Base-by-base conservation (phyloP, 2,329 filamentous ascomycete species). In the Beauveria varroae region DNA sequence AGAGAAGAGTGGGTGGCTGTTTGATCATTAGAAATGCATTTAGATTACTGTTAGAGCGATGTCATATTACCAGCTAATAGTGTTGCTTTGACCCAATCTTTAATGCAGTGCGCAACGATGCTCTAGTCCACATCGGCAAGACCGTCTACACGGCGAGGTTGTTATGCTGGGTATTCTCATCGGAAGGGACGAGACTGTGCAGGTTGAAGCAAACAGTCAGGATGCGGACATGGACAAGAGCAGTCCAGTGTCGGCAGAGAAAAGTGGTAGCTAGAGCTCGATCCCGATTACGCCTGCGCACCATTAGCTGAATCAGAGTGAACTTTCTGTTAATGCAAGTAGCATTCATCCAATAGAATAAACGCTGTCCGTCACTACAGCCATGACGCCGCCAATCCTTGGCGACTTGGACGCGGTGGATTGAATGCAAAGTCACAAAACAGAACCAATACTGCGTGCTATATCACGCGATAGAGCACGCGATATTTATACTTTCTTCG, bases 51-150 rank as follows among this genome's bases (percentile, higher is more conserved):
- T 37, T 5, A 6, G 5, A 16, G 14, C 14, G 5, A 16, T 16
- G 12, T 16, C 34, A 37, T 6, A 6, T 14, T 16, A 37, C 34
- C 14, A 6, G 34, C 34, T 6, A 83, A 83, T 63, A 60, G 72
- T 4, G 75, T 79, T 8, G 75, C 83, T 34, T 76, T 0, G 80
- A 79, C 62, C 77, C 76, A 0, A 69, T 73, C 37, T 79, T 79
- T 63, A 69, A 75, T 60, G 68, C 66, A 40, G 44, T 56, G 18
- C 68, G 72, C 12, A 71, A 76, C 55, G 77, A 79, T 64, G 76
- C 77, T 2, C 66, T 77, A 49, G 7, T 52, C 18, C 54, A 62
- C 5, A 16, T 58, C 30, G 60, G 53, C n/a, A 51, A 62, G 24
- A 7, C 54, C 8, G 26, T 54, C 34, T 58, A 62, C 46, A 54